Conservation (phyloP, 345 rosid species). For the Murraya koenigii region DNA sequence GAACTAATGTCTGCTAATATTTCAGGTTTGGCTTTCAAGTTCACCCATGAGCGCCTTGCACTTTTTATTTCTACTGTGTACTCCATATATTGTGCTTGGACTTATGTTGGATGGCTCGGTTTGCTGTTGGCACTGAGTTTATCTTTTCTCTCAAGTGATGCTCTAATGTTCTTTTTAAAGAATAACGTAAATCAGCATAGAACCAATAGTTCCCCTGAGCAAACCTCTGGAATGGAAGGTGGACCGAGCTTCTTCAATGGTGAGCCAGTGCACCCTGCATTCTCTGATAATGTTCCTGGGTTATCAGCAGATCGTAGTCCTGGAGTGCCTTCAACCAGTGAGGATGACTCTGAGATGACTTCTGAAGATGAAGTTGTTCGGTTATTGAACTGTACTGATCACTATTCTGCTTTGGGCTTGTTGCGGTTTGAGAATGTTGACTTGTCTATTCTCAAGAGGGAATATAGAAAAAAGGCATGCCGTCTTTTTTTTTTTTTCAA, state of each 20-base stretch:
- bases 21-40: constrained; percentile 71
- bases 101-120: constrained; percentile 80
- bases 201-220: constrained; percentile 41
- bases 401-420: constrained; percentile 79
- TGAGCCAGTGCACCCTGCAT: constrained; percentile 55
- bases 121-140: constrained; percentile 80
- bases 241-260: constrained; percentile 36
- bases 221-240: constrained; percentile 43
- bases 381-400: constrained; percentile 75
- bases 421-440: constrained; percentile 66
- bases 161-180: constrained; percentile 69
- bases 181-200: constrained; percentile 52
- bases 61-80: constrained; percentile 57
- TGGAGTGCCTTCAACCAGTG: constrained; percentile 86
- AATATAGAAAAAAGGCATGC: constrained; percentile 88
- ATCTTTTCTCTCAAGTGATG: constrained; percentile 90
- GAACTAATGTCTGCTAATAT: constrained; percentile 14
- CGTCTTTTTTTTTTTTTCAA: constrained; percentile 14
- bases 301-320: constrained; percentile 60
- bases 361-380: constrained; percentile 92
- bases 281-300: constrained; percentile 59
- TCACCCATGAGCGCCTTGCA: constrained; percentile 69
- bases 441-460: constrained; percentile 67
- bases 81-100: constrained; percentile 78
- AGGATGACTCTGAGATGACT: constrained; percentile 72